phyloP scores from a whole-genome alignment of 306 rosid species.

The Dryas octopetala region DNA sequence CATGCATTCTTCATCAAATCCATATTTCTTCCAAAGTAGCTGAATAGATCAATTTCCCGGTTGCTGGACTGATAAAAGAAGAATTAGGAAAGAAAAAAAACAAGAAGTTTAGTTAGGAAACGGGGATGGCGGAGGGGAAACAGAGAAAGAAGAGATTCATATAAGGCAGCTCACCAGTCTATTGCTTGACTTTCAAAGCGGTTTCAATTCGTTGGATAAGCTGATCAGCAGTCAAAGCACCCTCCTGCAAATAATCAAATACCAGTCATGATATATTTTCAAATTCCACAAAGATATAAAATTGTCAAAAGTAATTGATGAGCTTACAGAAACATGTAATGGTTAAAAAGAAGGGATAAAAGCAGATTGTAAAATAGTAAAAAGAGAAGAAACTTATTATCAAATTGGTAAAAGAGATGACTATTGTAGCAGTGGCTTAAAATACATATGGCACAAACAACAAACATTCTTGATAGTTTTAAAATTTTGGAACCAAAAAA shows the following conservation, averaged over 20 bases:
- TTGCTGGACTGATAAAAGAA: neutral
- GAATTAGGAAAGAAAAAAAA: neutral
- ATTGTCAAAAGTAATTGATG: too few relatives aligned
- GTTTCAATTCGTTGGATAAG: constrained; percentile 70
- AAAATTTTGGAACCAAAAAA: neutral
- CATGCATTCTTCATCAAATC: neutral
- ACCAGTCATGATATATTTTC: neutral
- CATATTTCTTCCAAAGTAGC: neutral
- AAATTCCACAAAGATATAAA: neutral
- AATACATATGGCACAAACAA: neutral
- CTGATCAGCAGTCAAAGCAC: constrained; percentile 74
- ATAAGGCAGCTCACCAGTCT: constrained; percentile 37
- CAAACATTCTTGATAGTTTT: neutral
- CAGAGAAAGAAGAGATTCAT: neutral
- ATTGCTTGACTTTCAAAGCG: constrained; percentile 62
- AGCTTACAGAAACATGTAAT: too few relatives aligned
- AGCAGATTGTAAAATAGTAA: neutral
- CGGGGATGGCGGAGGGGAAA: neutral
- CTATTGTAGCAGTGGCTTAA: neutral
- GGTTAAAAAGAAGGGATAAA: too few relatives aligned
- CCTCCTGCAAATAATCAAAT: constrained; percentile 61
- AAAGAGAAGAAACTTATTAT: neutral
- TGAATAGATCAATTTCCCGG: neutral
- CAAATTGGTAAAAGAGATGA: neutral
- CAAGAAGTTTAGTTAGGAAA: neutral